Conservation (phyloP, 257 asterid species). For the Salvia rosmarinus region DNA sequence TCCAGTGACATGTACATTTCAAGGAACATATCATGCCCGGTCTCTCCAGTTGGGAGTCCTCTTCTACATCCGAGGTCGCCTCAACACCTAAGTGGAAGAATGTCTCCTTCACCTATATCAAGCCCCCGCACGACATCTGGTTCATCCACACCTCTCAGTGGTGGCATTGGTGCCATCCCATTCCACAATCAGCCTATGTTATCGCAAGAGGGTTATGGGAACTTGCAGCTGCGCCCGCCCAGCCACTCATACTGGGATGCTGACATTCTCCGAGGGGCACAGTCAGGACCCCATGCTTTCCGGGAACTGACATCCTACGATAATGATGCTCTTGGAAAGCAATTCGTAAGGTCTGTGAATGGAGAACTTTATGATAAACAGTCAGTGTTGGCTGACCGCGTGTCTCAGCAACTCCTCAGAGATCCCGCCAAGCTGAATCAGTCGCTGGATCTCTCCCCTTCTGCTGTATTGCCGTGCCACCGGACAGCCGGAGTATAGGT, state of each 20-base stretch:
- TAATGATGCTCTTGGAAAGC: constrained; percentile 60
- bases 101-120: constrained; percentile 93
- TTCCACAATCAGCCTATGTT: constrained; percentile 61
- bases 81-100: constrained; percentile 76
- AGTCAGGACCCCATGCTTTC: constrained; percentile 64
- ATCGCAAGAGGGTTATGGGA: constrained; percentile 63
- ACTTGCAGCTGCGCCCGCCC: constrained; percentile 53
- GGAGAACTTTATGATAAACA: constrained; percentile 69
- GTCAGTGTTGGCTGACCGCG: constrained; percentile 74
- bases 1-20: constrained; percentile 66
- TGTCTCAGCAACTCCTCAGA: constrained; percentile 69
- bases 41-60: constrained; percentile 89
- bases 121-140: constrained; percentile 92
- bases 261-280: constrained; percentile 64
- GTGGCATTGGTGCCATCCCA: constrained; percentile 69
- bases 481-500: constrained; percentile 53
- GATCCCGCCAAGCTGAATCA: constrained; percentile 68
- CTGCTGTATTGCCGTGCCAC: constrained; percentile 51
- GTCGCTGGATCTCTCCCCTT: constrained; percentile 57
- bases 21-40: constrained; percentile 87
- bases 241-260: constrained; percentile 77
- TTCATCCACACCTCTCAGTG: constrained; percentile 88
- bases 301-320: constrained; percentile 59
- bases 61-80: constrained; percentile 84
- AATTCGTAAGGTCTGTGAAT: constrained; percentile 49